Base-by-base conservation (phyloP, 352 stramenopile genomes). In the Phytopythium ostracodes region DNA sequence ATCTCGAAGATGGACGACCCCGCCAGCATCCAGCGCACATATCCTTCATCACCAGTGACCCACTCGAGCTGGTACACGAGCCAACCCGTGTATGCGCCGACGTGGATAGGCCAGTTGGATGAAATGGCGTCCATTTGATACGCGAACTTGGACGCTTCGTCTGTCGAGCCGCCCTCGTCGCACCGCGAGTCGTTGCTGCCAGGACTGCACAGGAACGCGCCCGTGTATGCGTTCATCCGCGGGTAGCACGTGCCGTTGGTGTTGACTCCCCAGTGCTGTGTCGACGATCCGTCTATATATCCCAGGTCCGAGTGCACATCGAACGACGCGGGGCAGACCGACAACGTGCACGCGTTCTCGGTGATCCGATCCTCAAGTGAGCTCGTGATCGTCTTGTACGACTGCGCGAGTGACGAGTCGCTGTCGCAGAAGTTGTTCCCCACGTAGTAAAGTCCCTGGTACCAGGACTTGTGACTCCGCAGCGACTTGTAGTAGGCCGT, bases 1-100 rank as follows among this genome's bases (percentile, higher is more conserved):
- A 97, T 83, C n/a, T 85, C 82, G 67, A 88, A 94, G 11, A 94
- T 38, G 42, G 89, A 79, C 25, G 79, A 62, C 27, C 73, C 80
- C 64, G 96, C 85, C 10, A 92, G 75, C 47, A 63, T 73, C 67
- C 67, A 73, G 0, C 67, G 67, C 12, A 73, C 46, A 51, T 73
- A 70, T 5, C 64, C 64, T 17, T 60, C 29, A 29, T 50, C 36
- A 15, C 63, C 63, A 12, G 55, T 73, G 36, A 70, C 63, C 66
- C 66, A 73, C 40, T 73, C 66, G 44, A 73, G 24, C 42, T 73
- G 66, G 29, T 70, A 73, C 8, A 38, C 63, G 29, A 62, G 35
- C 60, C 76, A 88, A 66, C 63, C 88, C 69, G 66, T 76, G 79
- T 86, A 87, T 72, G 63, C 91, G 2, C 54, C 66, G 10, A 70